Evolutionary conservation across 2,329 filamentous ascomycete species (phyloP), one percentile per base, ranked within the genome.

Genomic region (Cercospora sp.): DNA sequence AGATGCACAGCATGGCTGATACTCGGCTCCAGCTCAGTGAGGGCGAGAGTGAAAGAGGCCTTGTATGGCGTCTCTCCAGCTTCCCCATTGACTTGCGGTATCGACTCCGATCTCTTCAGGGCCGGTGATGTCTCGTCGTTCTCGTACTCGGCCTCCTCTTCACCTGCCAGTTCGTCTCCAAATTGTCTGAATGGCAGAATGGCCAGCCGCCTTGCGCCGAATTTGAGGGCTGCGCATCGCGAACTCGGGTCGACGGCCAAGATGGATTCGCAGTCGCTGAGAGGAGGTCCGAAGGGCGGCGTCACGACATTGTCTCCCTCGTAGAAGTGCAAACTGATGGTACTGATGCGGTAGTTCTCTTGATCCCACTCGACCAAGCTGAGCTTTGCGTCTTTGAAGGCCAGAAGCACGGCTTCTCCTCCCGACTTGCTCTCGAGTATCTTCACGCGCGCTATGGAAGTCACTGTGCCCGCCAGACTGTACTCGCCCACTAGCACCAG

Each of bases 321-420:
- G 81, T 98, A 99, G 84, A 94, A 98, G 82, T 99, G 95, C 75
- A 99, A 94, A 62, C 94, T 98, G 71, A 95, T 88, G 63, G 94
- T 98, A 74, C 90, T 89, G 74, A 98, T 89, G 62, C 88, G 87
- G 79, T 91, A 86, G 73, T 88, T 89, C 78, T 91, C 88, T 8
- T 92, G 89, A 78, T 98, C 92, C 95, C 95, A 99, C 82, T 97
- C 92, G 65, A 97, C 86, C 79, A 99, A 84, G 79, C 92, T 96
- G 77, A 98, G 86, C 81, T 97, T 97, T 51, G 95, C 95, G 81
- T 97, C 93, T 76, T 91, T 91, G 80, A 94, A 91, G 0, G 93
- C 91, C 66, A 98, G 80, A 65, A 99, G 83, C 65, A 99, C 84
- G 58, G 91, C 90, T 69, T 97, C 92, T 67, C 92, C 94, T 18